Percentiles rank a stretch among this genome's conserved stretches.
Evolutionary conservation across 345 rosid genomes (phyloP).

Genomic region (Sisymbrium irio): DNA sequence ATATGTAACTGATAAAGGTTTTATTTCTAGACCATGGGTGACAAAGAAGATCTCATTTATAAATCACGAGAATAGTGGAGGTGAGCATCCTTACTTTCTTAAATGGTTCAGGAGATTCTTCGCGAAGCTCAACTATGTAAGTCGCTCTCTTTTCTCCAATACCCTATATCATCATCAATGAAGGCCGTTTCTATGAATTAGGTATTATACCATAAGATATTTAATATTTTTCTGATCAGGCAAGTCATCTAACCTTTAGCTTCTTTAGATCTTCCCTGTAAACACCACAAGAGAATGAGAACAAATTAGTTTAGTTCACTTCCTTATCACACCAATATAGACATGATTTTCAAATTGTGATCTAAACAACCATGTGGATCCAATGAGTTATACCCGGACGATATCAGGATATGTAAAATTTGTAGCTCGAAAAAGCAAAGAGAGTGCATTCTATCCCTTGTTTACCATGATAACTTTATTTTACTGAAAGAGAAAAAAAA

Average conservation of each 20-base stretch:
- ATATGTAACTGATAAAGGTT: not conserved
- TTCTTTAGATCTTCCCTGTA: constrained; percentile 71
- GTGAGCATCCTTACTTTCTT: constrained; percentile 42
- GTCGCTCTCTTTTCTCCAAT: constrained; percentile 82
- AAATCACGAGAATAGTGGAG: not conserved
- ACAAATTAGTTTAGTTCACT: not conserved
- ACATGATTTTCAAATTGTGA: not conserved
- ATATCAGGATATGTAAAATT: not conserved
- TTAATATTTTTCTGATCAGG: not conserved
- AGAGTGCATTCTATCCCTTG: too few species aligned
- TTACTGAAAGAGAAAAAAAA: not conserved
- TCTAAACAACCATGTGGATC: not conserved
- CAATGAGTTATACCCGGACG: not conserved
- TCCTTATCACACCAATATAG: not conserved
- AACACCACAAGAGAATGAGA: not conserved
- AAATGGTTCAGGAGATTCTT: constrained; percentile 62
- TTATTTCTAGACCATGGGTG: not conserved
- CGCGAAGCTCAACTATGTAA: constrained; percentile 59
- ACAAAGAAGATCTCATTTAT: not conserved
- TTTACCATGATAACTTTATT: not conserved
- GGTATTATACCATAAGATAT: not conserved
- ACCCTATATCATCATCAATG: constrained; percentile 46
- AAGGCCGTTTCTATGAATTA: not conserved
- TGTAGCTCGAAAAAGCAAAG: too few species aligned
- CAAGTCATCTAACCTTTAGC: constrained; percentile 54